Conservation (phyloP, 257 asterid species). For the Solanum bulbocastanum region DNA sequence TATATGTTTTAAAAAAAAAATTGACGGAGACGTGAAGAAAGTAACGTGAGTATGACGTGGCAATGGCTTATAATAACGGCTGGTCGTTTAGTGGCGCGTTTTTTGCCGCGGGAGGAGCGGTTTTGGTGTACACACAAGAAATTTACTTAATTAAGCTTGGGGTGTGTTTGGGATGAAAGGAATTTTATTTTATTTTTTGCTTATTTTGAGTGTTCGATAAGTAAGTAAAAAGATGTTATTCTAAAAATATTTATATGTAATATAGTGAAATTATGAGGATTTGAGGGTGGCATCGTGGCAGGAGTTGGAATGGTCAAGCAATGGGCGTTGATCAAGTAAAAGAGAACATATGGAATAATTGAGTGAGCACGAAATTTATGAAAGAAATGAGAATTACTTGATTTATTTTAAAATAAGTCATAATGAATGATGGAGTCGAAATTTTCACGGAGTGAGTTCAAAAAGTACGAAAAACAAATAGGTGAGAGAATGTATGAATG, state of each 20-base stretch:
- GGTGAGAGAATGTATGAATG: not conserved
- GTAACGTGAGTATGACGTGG: conserved; percentile 41
- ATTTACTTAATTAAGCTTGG: not conserved
- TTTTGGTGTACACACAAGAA: not conserved
- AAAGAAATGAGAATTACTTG: too few species aligned
- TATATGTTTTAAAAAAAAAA: too few species aligned
- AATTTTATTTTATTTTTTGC: too few species aligned
- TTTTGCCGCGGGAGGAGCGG: conserved; percentile 2
- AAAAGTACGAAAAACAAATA: too few species aligned
- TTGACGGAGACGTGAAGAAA: conserved; percentile 25
- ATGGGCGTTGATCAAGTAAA: too few species aligned
- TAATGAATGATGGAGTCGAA: fast-evolving
- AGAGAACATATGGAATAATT: too few species aligned
- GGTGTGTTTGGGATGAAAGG: not conserved
- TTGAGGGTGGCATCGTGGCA: not conserved
- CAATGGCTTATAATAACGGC: conserved; percentile 22
- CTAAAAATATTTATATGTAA: too few species aligned
- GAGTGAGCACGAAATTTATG: too few species aligned
- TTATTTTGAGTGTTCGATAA: not conserved
- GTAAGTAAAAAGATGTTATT: not conserved
- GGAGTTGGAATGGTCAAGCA: not conserved
- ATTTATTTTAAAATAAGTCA: too few species aligned
- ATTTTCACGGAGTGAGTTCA: too few species aligned
- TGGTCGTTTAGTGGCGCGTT: conserved; percentile 35
- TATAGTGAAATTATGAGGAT: too few species aligned